Evolutionary conservation across 768 basidiomycete genomes (phyloP), one percentile per base, ranked within the genome.

Genomic region (Hemileccinum impolitum): DNA sequence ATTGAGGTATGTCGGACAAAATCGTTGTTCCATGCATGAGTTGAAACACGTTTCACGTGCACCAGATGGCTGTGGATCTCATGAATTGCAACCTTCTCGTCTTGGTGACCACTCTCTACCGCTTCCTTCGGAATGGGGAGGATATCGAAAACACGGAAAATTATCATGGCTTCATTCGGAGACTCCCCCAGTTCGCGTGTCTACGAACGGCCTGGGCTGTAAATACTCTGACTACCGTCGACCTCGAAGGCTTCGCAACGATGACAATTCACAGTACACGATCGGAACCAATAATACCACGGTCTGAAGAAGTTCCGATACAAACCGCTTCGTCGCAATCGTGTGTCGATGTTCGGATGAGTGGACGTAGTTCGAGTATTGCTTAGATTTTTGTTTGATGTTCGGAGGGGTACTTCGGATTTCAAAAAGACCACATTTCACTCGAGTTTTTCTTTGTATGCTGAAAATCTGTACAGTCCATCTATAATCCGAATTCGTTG

Each of bases 61-160:
- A 5, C 48, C 28, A 62, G 60, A 51, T 54, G 47, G 49, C 47
- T 5, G 17, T 62, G 11, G 41, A 47, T 42, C 45, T 62, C 6
- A 42, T 48, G 36, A 40, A 51, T 15, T 56, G 60, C 39, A 44
- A 61, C 15, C 47, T 53, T 43, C 51, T 61, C 35, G 46, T 51
- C 30, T 36, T 61, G 19, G 53, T 59, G n/a, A 59, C 47, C 13
- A 43, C 15, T 6, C 9, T 59, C 39, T 47, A 53, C 32, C 51
- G 47, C 23, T 37, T 43, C 36, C 23, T 59, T 17, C 50, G 36
- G 28, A 39, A 35, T 0, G 54, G 39, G 15, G 54, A 43, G 11
- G 48, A 48, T 14, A 32, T 50, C 4, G 48, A 53, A 28, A 21
- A 9, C 10, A 31, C 10, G 10, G 21, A n/a, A 8, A 7, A 35